Base-by-base conservation (phyloP, 495 filamentous ascomycete genomes). In the Haplographium delicatum region DNA sequence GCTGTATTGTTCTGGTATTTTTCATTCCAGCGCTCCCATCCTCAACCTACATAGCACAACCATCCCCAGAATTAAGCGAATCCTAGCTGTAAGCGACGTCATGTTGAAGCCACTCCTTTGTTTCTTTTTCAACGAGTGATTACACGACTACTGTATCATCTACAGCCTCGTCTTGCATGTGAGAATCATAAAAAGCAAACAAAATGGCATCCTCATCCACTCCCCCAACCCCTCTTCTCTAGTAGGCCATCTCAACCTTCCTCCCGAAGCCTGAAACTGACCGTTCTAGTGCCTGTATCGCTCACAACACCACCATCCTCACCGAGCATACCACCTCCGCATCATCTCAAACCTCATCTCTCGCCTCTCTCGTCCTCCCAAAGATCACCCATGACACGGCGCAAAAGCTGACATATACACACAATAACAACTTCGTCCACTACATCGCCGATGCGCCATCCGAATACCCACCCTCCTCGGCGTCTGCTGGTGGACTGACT, bases 351-450 rank as follows among this genome's bases (percentile, higher is more conserved):
- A 85, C 88, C 46, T 91, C 88, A 23, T 82, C 78, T 19, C 86
- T 97, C 56, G 89, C 91, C 60, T 91, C 89, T 53, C 76, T 96
- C 58, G 89, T 97, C 71, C 89, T 98, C 53, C 93, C 93, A 47
- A 96, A 96, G 62, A 96, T 98, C 76, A 68, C 70, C 53, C 93
- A 98, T 67, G 65, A 74, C 47, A 69, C 78, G 26, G 78, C 91
- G 5, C 84, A 91, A 63, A 96, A 96, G 66, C 81, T 95, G 28
- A 97, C 91, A 54, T 96, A 91, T 74, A 94, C 88, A 22, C 89
- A 95, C 66, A 84, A 89, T 65, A 72, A 81, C 35, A 82, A 95
- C 65, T 89, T 91, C 72, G 89, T 97, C 67, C 90, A 97, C 76
- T 96, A 95, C 75, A 89, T 96, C 67, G 80, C 91, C 60, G 84